These are phyloP conservation scores for Leccinellum rugosiceps DNA, from an alignment of 768 basidiomycete species.

Conservation along the genomic window DNA sequence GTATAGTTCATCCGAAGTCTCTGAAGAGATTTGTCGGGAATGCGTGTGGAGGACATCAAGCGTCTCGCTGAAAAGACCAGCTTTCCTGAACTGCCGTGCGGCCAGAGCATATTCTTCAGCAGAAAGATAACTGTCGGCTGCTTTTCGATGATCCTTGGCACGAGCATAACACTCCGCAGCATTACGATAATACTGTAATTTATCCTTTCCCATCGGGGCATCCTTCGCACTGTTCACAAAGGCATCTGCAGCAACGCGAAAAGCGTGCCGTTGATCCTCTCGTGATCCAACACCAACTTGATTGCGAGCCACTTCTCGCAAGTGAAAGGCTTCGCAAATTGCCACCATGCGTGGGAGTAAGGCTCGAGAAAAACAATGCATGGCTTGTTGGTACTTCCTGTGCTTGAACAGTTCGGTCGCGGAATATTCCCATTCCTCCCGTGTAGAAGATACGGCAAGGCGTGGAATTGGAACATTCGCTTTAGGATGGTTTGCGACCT, in stretches of 20 bases:
- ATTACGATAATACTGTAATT: conserved; percentile 36
- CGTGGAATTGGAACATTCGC: conserved; percentile 52
- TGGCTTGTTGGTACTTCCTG: conserved; percentile 47
- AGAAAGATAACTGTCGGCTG: conserved; percentile 42
- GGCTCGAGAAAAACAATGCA: conserved; percentile 53
- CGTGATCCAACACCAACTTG: conserved; percentile 24
- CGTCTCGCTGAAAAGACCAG: conserved; percentile 52
- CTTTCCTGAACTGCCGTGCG: conserved; percentile 47
- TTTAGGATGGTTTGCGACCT: conserved; percentile 48
- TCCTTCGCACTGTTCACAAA: conserved; percentile 43
- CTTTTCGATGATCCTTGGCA: conserved; percentile 38
- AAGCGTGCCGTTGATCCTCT: conserved; percentile 35
- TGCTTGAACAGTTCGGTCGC: conserved; percentile 37
- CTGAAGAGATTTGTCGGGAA: conserved; percentile 27
- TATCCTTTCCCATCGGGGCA: conserved; percentile 26
- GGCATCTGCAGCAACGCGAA: conserved; percentile 44
- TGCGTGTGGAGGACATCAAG: conserved; percentile 41
- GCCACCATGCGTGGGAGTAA: conserved; percentile 38
- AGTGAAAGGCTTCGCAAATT: conserved; percentile 50
- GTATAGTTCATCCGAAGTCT: conserved; percentile 36
- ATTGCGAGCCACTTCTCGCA: conserved; percentile 48
- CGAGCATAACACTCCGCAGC: conserved; percentile 48
- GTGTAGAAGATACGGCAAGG: conserved; percentile 52
- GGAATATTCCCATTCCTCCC: conserved; percentile 45
- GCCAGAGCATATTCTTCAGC: conserved; percentile 44